Base-by-base conservation (phyloP, 345 rosid species). In the Jatropha curcas region DNA sequence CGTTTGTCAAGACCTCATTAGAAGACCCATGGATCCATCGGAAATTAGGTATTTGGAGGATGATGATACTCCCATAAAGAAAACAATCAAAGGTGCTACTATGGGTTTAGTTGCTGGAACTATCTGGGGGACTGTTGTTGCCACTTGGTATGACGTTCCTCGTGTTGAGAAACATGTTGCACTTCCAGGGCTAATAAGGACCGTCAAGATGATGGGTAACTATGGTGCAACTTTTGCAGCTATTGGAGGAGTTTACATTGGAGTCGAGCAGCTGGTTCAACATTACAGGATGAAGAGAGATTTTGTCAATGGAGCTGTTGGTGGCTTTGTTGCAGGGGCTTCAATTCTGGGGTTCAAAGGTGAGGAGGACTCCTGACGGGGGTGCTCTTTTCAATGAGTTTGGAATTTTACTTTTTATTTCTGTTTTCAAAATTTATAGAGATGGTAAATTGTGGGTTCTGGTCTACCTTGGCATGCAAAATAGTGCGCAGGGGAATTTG, bases 321-420 rank as follows among this genome's bases (percentile, higher is more conserved):
- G 99, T 53, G 97, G 98, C 75, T 95, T 95, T 57, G 98, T 80
- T 16, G 96, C 98, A 71, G 99, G 98, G n/a, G 94, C 98, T 73
- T 74, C 96, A 31, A 60, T 95, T 65, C 87, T 92, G 8, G 99
- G 99, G 65, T 88, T 72, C 70, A 91, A 82, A 89, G 98, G 99
- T 95, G n/a, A 67, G 72, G 11, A 13, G 62, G 65, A 43, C 46
- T 39, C 22, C 46, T 46, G n/a, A 22, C n/a, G 5, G 35, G 31
- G 58, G 1, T 72, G 45, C 75, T 5, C 33, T 0, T 51, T 33
- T 48, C 24, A 64, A 34, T 52, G 25, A 12, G 17, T 61, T 67
- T 4, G 31, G 13, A 50, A n/a, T n/a, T n/a, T n/a, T n/a, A n/a
- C n/a, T n/a, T n/a, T 67, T 48, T 35, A 20, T 48, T 51, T 48